A percentile compares a stretch with the other conserved stretches of the same genome.
Evolutionary conservation across 2,329 filamentous ascomycete genomes (phyloP).

Genomic region (Cercospora brassicicola): DNA sequence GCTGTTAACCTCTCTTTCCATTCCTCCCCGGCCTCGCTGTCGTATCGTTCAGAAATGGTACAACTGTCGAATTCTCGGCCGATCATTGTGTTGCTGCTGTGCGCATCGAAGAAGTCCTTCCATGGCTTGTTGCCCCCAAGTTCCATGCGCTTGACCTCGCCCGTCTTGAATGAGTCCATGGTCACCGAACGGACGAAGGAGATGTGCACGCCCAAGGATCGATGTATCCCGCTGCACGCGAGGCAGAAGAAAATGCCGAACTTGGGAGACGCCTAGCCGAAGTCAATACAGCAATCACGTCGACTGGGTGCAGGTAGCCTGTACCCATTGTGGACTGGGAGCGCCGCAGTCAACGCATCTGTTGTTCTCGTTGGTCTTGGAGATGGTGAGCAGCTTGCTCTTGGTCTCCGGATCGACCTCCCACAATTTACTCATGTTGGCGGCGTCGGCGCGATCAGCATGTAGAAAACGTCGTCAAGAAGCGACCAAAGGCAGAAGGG

Average conservation of each 20-base stretch:
- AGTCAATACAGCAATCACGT: conserved; percentile 7
- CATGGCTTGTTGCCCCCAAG: conserved; percentile 86
- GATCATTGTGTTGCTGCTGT: conserved; percentile 48
- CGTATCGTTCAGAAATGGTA: conserved; percentile 86
- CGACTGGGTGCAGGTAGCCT: background rate
- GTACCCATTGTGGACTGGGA: conserved; percentile 94
- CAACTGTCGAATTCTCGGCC: conserved; percentile 72
- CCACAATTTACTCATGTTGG: conserved; percentile 76
- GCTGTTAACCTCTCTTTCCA: conserved; percentile 87
- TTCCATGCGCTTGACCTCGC: conserved; percentile 91
- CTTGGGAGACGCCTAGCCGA: conserved; percentile 71
- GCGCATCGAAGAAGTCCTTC: conserved; percentile 77
- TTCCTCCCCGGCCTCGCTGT: conserved; percentile 86
- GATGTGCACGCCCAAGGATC: conserved; percentile 93
- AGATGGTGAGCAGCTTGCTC: conserved; percentile 89
- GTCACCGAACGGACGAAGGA: conserved; percentile 96
- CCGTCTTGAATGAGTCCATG: conserved; percentile 96
- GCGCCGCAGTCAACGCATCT: conserved; percentile 93
- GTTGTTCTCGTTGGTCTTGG: conserved; percentile 86
- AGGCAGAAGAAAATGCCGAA: conserved; percentile 99
- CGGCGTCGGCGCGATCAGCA: conserved; percentile 12
- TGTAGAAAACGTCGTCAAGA: background rate
- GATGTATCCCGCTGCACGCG: conserved; percentile 90
- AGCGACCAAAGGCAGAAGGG: background rate
- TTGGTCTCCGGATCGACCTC: conserved; percentile 97